phyloP scores from a whole-genome alignment of 2,329 filamentous ascomycete species.

The Ramularia collo-cygni region DNA sequence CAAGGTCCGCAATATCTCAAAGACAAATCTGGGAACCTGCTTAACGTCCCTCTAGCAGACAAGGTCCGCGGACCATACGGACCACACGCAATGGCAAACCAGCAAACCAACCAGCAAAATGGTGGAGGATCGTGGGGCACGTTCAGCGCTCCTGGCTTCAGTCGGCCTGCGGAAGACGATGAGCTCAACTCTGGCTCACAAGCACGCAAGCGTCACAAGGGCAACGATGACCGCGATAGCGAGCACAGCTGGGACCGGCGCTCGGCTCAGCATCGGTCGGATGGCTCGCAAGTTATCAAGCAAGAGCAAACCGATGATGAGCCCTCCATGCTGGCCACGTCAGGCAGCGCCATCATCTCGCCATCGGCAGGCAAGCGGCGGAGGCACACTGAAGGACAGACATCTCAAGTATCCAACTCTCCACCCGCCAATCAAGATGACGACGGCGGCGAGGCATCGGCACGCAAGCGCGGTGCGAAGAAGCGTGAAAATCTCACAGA shows the following conservation, averaged over 20 bases:
- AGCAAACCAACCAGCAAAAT: neutral
- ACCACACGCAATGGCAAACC: neutral
- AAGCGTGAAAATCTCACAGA: conserved; percentile 56
- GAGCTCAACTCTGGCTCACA: neutral
- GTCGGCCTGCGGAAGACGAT: too few relatives aligned
- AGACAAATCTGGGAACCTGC: conserved; percentile 7
- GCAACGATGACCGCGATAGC: neutral
- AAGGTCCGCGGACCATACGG: conserved; percentile 5
- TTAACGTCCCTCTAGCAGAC: conserved; percentile 10
- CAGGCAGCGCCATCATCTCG: neutral
- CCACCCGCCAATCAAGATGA: conserved; percentile 1
- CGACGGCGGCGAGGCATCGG: conserved; percentile 1
- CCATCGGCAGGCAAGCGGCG: neutral
- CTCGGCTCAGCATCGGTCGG: neutral
- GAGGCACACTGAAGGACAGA: conserved; percentile 1
- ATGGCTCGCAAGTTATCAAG: neutral
- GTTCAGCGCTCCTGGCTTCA: conserved; percentile 1
- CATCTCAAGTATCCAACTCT: conserved; percentile 1
- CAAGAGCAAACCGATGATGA: neutral
- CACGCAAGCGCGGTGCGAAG: conserved; percentile 6
- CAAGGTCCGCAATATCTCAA: conserved; percentile 5
- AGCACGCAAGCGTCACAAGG: neutral
- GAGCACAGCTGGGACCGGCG: neutral
- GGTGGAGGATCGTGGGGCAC: conserved; percentile 3
- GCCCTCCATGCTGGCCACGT: neutral